Base-by-base conservation (phyloP, 2,329 filamentous ascomycete genomes). In the Neofusicoccum kwambonambiense region DNA sequence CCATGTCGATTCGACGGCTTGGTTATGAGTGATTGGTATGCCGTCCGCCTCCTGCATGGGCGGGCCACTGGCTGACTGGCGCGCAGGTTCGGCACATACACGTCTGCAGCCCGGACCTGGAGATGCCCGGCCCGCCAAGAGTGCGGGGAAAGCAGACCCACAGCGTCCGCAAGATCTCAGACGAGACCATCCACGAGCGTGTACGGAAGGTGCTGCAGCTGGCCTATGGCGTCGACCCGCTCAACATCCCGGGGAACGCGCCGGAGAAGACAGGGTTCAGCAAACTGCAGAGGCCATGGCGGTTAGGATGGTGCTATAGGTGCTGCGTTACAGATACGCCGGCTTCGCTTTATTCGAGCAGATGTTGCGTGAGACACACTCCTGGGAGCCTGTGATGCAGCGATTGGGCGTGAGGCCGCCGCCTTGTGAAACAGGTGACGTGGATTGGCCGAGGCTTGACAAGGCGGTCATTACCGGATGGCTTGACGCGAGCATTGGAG, bases 11-110 rank as follows among this genome's bases (percentile, higher is more conserved):
- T 89, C 71, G 81, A 91, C 54, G 90, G 89, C 71, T 89, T 84
- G 45, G 84, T 88, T 0, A 87, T 84, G 69, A 86, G 83, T 51
- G 89, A 92, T 72, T 92, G 89, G 89, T 42, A 88, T 87, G 52
- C 87, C 82, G 8, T 3, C 13, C 22, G 2, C 3, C 1, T 87
- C 85, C 67, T 77, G 77, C 83, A 42, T 81, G 82, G 67, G 82
- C 84, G 7, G 84, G 1, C 86, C 87, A 6, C 88, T 88, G 2
- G 87, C 85, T 61, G 88, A 90, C 89, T 0, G 85, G 91, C 13
- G 66, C 92, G 79, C 89, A 87, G 57, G 62, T 52, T 76, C 52
- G 76, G 75, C 39, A 74, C 73, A 7, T 77, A 77, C 64, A 75
- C 74, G 2, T 74, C 74, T 1, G 72, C 71, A 19, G 19, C 19